A percentile compares a stretch with the other conserved stretches of the same genome.
phyloP scores from a whole-genome alignment of 805 yeast species.

The Pichia californica region DNA sequence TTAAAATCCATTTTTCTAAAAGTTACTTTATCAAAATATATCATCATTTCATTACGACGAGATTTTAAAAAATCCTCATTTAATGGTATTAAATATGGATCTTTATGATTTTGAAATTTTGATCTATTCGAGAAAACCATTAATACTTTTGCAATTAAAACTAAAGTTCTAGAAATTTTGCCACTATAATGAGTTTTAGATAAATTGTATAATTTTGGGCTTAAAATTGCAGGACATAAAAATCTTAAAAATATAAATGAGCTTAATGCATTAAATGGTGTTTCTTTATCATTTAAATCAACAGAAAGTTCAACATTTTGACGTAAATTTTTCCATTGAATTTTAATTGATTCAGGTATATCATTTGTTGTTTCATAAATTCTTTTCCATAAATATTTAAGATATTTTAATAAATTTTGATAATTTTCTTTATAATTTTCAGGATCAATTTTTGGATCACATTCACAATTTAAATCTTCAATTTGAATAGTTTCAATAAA shows the following conservation, averaged over 20 bases:
- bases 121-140: conserved; percentile 75
- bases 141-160: conserved; percentile 72
- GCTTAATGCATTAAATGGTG: conserved; percentile 65
- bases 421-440: conserved; percentile 33
- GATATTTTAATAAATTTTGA: conserved; percentile 31
- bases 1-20: conserved; percentile 59
- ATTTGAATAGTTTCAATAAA: conserved; percentile 47
- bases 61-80: conserved; percentile 55
- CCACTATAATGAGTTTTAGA: conserved; percentile 67
- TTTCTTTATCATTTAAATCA: conserved; percentile 43
- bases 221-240: conserved; percentile 85
- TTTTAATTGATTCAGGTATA: conserved; percentile 61
- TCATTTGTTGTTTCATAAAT: conserved; percentile 66
- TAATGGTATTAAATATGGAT: conserved; percentile 68
- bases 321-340: conserved; percentile 57
- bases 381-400: conserved; percentile 57
- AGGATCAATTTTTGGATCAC: conserved; percentile 59
- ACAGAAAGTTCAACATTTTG: conserved; percentile 56
- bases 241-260: conserved; percentile 81
- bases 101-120: conserved; percentile 69
- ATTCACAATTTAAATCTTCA: conserved; percentile 58
- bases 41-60: conserved; percentile 52
- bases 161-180: conserved; percentile 66
- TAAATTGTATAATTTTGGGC: conserved; percentile 78
- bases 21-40: conserved; percentile 68